Base-by-base conservation (phyloP, 2,329 filamentous ascomycete species). In the Cladosporium sp. region DNA sequence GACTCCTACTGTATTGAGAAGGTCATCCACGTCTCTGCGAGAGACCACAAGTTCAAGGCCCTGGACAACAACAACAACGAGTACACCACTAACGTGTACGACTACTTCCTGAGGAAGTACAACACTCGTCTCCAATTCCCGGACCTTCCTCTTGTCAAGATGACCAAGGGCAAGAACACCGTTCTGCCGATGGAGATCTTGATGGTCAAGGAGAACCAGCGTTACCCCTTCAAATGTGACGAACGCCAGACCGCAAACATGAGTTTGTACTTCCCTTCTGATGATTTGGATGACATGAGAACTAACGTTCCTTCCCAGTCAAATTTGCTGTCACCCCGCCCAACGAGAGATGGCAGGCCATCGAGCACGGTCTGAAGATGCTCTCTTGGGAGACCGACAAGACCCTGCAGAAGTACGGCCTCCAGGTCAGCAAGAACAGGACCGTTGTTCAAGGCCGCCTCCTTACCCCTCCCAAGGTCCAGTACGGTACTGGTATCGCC, bases 311-410 rank as follows among this genome's bases (percentile, higher is more conserved):
- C 18, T 30, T 32, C 49, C 11, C 16, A 30, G 28, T 99, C 81
- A 94, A 91, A 77, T 92, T 94, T 72, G 93, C 94, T 0, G 94
- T 97, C 5, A 92, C 90, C 6, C 85, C 89, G 1, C 95, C 95
- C 0, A 75, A 76, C 0, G 76, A 88, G 32, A 91, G 95, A n/a
- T 85, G 87, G 69, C 71, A 76, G 0, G 86, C 90, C 23, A 93
- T 98, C 70, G 79, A 88, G 58, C 76, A 85, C 3, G 90, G 90
- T 18, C 85, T 97, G 10, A 74, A 79, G 0, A 85, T 90, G 69
- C 82, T 94, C 0, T 80, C 87, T 11, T 95, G 92, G 87, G 70
- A 73, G 1, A 74, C 83, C 0, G 95, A 99, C 69, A 85, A 84
- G 0, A 89, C 90, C 58, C 83, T 97, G 0, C 80, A 81, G 2